Evolutionary conservation across 371 early-diverging fungal genomes (phyloP).

Genomic region (Apophysomyces trapeziformis): DNA sequence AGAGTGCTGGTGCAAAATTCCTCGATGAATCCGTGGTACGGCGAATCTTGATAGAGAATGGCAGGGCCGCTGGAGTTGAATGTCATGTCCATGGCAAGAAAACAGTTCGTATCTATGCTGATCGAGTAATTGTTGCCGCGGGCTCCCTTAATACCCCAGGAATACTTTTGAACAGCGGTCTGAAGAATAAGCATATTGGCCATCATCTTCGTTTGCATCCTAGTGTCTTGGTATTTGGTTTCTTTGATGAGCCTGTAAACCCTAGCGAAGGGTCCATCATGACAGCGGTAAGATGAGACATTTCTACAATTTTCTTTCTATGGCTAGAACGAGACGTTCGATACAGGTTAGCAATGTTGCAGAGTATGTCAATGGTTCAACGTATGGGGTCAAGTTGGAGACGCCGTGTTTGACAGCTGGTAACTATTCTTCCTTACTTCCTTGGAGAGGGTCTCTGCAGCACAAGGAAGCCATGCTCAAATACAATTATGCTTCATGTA

Average conservation of each 20-base stretch:
- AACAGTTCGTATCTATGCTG: constrained; percentile 47
- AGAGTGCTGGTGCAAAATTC: constrained; percentile 63
- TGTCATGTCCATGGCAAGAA: constrained; percentile 28
- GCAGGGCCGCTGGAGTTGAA: constrained; percentile 58
- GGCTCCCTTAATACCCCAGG: constrained; percentile 76
- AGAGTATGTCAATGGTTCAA: constrained; percentile 58
- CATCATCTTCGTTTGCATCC: constrained; percentile 71
- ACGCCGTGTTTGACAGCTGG: constrained; percentile 66
- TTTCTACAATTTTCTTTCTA: constrained; percentile 10
- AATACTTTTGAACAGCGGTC: constrained; percentile 65
- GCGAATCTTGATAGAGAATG: constrained; percentile 55
- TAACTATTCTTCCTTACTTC: constrained; percentile 42
- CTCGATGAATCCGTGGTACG: constrained; percentile 61
- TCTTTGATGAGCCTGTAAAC: constrained; percentile 57
- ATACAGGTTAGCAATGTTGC: constrained; percentile 46
- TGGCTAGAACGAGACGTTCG: neutral
- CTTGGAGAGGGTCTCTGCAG: constrained; percentile 60
- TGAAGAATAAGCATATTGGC: constrained; percentile 79
- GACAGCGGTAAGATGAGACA: constrained; percentile 58
- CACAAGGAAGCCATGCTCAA: constrained; percentile 63
- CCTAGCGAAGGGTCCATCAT: constrained; percentile 69
- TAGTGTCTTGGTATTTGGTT: constrained; percentile 63
- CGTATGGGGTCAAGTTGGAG: constrained; percentile 76
- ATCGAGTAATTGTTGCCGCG: constrained; percentile 65
- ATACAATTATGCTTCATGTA: constrained; percentile 49